A percentile compares a stretch with the other conserved stretches of the same genome.
Evolutionary conservation across 805 yeast genomes (phyloP).

Genomic region (Ogataea degrootiae): DNA sequence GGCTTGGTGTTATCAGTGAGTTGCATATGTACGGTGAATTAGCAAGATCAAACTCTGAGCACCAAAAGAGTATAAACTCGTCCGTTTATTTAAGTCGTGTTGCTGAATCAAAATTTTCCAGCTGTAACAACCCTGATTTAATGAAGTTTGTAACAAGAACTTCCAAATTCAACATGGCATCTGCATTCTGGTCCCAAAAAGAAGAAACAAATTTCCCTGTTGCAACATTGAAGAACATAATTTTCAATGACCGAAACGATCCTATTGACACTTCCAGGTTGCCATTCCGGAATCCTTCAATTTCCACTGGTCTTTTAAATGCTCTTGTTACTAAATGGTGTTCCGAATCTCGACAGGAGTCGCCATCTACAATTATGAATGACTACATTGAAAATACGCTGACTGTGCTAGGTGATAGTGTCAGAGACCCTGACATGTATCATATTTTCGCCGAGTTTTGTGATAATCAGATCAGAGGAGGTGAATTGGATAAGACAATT

Average conservation of each 20-base stretch:
- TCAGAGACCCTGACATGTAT: conserved; percentile 39
- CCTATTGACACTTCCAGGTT: conserved; percentile 2
- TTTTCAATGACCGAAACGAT: conserved; percentile 6
- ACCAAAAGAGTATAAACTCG: conserved; percentile 49
- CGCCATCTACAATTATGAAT: conserved; percentile 52
- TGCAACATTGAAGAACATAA: conserved; percentile 40
- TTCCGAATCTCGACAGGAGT: conserved; percentile 63
- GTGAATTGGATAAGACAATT: conserved; percentile 41
- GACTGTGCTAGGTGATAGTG: conserved; percentile 12
- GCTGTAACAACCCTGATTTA: conserved; percentile 3
- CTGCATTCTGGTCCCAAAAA: conserved; percentile 60
- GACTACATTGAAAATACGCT: conserved; percentile 46
- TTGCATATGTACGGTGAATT: conserved; percentile 37
- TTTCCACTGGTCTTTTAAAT: conserved; percentile 17
- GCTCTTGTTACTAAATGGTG: conserved; percentile 62
- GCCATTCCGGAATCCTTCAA: conserved; percentile 6
- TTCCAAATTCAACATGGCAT: conserved; percentile 48
- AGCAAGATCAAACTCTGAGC: conserved; percentile 34
- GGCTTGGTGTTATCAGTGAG: conserved; percentile 32
- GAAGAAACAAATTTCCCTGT: conserved; percentile 52
- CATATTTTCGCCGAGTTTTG: conserved; percentile 71
- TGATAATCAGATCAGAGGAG: conserved; percentile 52
- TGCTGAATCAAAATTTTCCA: conserved; percentile 19
- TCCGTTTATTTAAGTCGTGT: conserved; percentile 41
- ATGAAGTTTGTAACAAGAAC: conserved; percentile 12